Evolutionary conservation across 306 rosid species (phyloP).

Genomic region (Corylus americana): DNA sequence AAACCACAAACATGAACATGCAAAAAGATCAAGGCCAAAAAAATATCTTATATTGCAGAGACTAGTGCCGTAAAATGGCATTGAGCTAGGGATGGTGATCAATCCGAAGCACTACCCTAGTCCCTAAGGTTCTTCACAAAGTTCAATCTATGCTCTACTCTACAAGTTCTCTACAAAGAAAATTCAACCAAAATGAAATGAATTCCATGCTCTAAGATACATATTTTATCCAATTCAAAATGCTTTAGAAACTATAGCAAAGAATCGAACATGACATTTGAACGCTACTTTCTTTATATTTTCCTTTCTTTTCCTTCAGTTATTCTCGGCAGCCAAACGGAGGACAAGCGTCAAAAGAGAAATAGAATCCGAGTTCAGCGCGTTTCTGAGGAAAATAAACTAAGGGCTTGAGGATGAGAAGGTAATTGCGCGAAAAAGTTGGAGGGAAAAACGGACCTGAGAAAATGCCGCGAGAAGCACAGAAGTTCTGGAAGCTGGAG

Average conservation of each 20-base stretch:
- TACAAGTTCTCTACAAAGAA: not conserved
- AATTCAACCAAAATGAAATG: too few species aligned
- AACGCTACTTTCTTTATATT: not conserved
- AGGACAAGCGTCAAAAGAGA: not conserved
- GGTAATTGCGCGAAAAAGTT: not conserved
- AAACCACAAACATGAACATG: not conserved
- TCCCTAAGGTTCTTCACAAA: not conserved
- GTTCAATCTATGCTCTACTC: not conserved
- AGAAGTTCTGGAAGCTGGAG: conserved; percentile 43
- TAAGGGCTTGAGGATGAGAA: not conserved
- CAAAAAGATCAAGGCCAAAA: not conserved
- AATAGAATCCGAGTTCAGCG: not conserved
- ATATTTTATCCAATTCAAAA: not conserved
- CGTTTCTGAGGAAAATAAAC: not conserved
- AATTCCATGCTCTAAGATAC: not conserved
- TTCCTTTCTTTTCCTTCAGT: not conserved
- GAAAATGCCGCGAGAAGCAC: conserved; percentile 44
- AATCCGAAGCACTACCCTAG: not conserved
- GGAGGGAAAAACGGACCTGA: conserved; percentile 28
- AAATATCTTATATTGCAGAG: not conserved
- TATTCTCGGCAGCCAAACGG: not conserved
- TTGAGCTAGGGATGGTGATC: not conserved
- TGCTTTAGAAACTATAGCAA: not conserved
- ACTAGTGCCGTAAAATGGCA: not conserved
- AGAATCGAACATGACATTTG: not conserved